These are phyloP conservation scores for Teunomyces pallodes DNA, from an alignment of 805 yeast genomes.

Conservation along the genomic window DNA sequence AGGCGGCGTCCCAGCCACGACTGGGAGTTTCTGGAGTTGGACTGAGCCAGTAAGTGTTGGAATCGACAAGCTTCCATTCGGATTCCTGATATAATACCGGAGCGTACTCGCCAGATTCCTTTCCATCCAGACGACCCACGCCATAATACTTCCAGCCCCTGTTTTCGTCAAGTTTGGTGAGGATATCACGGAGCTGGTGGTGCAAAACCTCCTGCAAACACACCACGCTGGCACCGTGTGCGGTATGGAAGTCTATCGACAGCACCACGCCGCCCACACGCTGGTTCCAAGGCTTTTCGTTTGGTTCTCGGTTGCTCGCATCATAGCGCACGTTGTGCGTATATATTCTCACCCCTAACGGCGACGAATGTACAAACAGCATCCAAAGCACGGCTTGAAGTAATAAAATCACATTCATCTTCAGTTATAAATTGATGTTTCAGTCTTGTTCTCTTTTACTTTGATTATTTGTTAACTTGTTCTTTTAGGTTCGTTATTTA, in stretches of 20 bases:
- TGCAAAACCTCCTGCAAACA: conserved; percentile 40
- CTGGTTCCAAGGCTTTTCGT: conserved; percentile 46
- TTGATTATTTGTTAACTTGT: background rate
- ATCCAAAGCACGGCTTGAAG: background rate
- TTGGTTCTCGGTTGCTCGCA: conserved; percentile 28
- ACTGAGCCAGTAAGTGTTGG: conserved; percentile 39
- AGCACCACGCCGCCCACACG: conserved; percentile 38
- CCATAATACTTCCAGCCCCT: conserved; percentile 35
- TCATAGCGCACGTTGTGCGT: conserved; percentile 48
- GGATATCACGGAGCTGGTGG: conserved; percentile 33
- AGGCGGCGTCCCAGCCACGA: conserved; percentile 43
- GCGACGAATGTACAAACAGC: background rate
- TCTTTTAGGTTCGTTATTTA: background rate
- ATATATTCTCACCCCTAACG: conserved; percentile 23
- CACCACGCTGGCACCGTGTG: conserved; percentile 33
- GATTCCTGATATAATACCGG: conserved; percentile 32
- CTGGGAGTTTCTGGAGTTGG: conserved; percentile 38
- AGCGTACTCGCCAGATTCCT: conserved; percentile 30
- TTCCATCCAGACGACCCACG: conserved; percentile 35
- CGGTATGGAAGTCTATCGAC: conserved; percentile 40
- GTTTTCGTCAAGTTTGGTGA: conserved; percentile 24
- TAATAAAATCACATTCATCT: conserved; percentile 10
- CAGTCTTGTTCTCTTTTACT: no score
- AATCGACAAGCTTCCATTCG: conserved; percentile 32
- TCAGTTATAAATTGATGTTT: background rate